Evolutionary conservation across 1,284 basidiomycete species (phyloP).

Genomic region (Tremellales sp.): DNA sequence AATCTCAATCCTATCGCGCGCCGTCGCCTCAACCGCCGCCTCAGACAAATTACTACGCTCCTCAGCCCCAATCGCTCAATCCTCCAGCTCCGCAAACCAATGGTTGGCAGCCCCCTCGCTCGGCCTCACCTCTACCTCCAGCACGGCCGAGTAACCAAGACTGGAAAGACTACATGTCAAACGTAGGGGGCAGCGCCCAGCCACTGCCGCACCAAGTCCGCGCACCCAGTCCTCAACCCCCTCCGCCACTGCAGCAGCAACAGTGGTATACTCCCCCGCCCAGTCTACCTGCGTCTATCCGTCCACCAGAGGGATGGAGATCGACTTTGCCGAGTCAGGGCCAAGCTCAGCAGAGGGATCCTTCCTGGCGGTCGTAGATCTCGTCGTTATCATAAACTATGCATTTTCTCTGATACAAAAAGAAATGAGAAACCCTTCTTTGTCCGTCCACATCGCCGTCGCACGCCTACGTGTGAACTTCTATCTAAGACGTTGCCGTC

Average conservation of each 20-base stretch:
- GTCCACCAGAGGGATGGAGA: slow-evolving; percentile 35
- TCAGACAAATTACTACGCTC: not conserved
- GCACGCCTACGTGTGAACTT: too few species aligned
- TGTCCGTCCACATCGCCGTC: too few species aligned
- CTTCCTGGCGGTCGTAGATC: too few species aligned
- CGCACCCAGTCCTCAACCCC: slow-evolving; percentile 21
- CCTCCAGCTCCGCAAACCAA: slow-evolving; percentile 2
- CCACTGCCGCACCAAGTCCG: slow-evolving; percentile 5
- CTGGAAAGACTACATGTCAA: slow-evolving; percentile 40
- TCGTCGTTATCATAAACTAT: too few species aligned
- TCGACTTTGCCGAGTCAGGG: slow-evolving; percentile 24
- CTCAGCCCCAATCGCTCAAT: slow-evolving; percentile 7
- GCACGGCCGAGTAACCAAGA: slow-evolving; percentile 16
- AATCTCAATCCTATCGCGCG: slow-evolving; percentile 5
- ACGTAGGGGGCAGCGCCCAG: slow-evolving; percentile 11
- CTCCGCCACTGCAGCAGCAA: slow-evolving; percentile 6
- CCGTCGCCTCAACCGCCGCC: slow-evolving; percentile 4
- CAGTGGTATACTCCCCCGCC: slow-evolving; percentile 35
- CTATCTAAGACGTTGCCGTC: slow-evolving; percentile 29
- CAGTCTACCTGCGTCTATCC: slow-evolving; percentile 23
- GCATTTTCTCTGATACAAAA: too few species aligned
- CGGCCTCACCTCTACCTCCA: slow-evolving; percentile 9
- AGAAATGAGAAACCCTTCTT: too few species aligned
- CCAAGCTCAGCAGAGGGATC: too few species aligned
- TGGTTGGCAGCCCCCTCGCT: not conserved